Conservation (phyloP, 345 rosid genomes). For the Melaleuca quinquenervia region DNA sequence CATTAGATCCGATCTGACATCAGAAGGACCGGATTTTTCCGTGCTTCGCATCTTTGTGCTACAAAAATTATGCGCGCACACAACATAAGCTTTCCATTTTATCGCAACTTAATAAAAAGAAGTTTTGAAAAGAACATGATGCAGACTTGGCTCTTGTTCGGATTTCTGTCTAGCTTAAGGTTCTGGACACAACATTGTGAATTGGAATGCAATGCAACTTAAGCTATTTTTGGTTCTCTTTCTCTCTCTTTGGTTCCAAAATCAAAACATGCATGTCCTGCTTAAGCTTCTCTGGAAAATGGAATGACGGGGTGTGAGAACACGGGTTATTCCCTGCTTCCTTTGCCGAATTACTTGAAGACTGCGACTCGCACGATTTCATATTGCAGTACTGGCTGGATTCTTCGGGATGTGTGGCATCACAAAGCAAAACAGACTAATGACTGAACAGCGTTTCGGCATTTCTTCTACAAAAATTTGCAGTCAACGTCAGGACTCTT, state of each 20-base stretch:
- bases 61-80: background rate
- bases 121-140: background rate
- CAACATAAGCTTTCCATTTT: background rate
- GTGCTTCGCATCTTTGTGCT: background rate
- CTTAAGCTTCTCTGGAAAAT: background rate
- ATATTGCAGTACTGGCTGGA: background rate
- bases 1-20: background rate
- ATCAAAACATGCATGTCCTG: background rate
- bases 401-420: background rate
- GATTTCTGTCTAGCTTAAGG: background rate
- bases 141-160: background rate
- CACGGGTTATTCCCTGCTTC: background rate
- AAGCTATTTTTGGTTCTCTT: background rate
- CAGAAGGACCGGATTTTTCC: background rate
- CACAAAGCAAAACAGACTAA: background rate
- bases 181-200: background rate
- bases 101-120: background rate
- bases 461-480: background rate
- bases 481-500: background rate
- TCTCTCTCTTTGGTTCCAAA: background rate
- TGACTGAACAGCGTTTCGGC: background rate
- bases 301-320: background rate
- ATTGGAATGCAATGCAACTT: background rate
- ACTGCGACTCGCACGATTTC: background rate
- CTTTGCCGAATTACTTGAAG: background rate